Conservation (phyloP, 2,329 filamentous ascomycete genomes). For the Fusarium lyarnte region DNA sequence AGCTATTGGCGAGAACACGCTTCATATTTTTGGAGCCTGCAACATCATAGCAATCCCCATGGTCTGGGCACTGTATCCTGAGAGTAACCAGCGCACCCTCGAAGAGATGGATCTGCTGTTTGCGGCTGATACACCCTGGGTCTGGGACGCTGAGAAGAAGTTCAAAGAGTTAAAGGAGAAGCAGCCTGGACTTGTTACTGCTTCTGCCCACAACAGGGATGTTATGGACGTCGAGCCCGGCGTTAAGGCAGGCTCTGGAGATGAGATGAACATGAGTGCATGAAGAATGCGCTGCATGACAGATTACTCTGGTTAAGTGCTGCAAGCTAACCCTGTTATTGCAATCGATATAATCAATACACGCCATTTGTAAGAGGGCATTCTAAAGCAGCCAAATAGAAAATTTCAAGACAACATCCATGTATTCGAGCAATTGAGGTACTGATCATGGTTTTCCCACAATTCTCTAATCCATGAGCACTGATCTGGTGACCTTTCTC, state of each 20-base stretch:
- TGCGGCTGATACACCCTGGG: constrained; percentile 71
- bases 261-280: constrained; percentile 12
- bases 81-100: constrained; percentile 77
- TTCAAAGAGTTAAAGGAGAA: constrained; percentile 71
- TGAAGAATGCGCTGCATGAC: rapidly evolving
- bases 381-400: background rate
- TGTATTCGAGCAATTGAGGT: background rate
- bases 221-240: constrained; percentile 19
- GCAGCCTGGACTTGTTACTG: constrained; percentile 56
- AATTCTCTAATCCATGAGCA: rapidly evolving
- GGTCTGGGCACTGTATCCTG: constrained; percentile 78
- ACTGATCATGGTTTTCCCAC: rapidly evolving
- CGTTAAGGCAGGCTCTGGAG: background rate
- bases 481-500: rapidly evolving
- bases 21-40: constrained; percentile 77
- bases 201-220: background rate
- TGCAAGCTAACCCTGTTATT: too few relatives aligned
- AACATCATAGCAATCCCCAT: constrained; percentile 74
- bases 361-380: too few relatives aligned
- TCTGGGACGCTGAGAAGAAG: constrained; percentile 75
- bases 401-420: too few relatives aligned
- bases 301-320: background rate
- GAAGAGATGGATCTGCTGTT: constrained; percentile 82
- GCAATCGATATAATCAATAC: background rate
- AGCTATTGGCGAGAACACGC: constrained; percentile 67